Conservation (phyloP, 2,329 filamentous ascomycete species). For the Xylariaceae sp. region DNA sequence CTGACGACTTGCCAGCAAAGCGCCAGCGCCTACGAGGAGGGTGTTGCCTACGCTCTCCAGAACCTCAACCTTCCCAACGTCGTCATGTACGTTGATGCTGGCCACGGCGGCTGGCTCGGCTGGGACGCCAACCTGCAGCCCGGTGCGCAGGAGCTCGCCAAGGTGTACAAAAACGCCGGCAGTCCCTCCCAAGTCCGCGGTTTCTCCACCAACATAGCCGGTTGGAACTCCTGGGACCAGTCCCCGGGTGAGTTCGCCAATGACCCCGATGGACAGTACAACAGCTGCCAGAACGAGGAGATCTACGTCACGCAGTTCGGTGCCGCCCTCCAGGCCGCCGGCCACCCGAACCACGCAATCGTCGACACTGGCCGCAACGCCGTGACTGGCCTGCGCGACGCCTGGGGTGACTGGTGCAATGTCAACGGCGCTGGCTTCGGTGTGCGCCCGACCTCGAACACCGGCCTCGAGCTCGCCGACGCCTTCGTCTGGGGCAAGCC, state of each 20-base stretch:
- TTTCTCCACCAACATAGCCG: slow-evolving; percentile 54
- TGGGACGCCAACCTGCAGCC: slow-evolving; percentile 53
- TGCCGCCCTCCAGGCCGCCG: slow-evolving; percentile 51
- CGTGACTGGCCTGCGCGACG: slow-evolving; percentile 47
- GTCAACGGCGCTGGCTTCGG: slow-evolving; percentile 56
- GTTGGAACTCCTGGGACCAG: slow-evolving; percentile 49
- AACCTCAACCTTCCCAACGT: slow-evolving; percentile 55
- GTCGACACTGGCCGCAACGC: slow-evolving; percentile 35
- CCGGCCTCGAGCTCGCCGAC: slow-evolving; percentile 50
- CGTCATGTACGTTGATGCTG: slow-evolving; percentile 56
- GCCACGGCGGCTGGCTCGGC: slow-evolving; percentile 57
- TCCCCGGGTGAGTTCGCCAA: slow-evolving; percentile 33
- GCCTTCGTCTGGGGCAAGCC: slow-evolving; percentile 63
- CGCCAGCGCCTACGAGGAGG: slow-evolving; percentile 45
- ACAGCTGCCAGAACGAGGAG: slow-evolving; percentile 51
- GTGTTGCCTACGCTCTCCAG: slow-evolving; percentile 50
- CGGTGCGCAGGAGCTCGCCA: slow-evolving; percentile 47
- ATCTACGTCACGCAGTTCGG: slow-evolving; percentile 64
- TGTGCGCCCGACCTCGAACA: slow-evolving; percentile 50
- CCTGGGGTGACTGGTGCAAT: slow-evolving; percentile 62
- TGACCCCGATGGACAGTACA: slow-evolving; percentile 40
- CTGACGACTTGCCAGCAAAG: slow-evolving; percentile 48
- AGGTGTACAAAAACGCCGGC: slow-evolving; percentile 50
- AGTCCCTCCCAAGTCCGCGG: slow-evolving; percentile 51
- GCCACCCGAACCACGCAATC: slow-evolving; percentile 41